Base-by-base conservation (phyloP, 2,329 filamentous ascomycete species). In the Lachnellula willkommii region DNA sequence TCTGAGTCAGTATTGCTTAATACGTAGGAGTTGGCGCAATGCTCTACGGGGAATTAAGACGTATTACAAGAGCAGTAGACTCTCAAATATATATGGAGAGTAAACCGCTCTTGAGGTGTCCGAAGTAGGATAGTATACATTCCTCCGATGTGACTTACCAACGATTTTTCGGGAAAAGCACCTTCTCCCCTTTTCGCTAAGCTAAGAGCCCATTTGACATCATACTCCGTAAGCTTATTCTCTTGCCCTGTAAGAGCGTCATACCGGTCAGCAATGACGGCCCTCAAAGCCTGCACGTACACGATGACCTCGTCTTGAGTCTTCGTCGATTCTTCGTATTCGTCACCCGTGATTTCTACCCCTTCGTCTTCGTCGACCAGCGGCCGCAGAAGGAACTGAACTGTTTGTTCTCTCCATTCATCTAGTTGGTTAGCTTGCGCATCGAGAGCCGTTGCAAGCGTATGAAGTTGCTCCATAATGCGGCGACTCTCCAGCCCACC, bases 301-400 rank as follows among this genome's bases (percentile, higher is more conserved):
- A 89, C 89, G 71, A 93, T 89, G 43, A 96, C 81, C 68, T 95
- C 85, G 59, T 96, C 93, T 72, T 97, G 93, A 47, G 87, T 81
- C 69, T 89, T 89, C 0, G 91, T 90, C 0, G 93, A 95, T 35
- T 89, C 83, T 63, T 90, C 88, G 60, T 96, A 94, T 69, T 97
- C 94, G 57, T 96, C 87, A 24, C 94, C 94, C 11, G 90, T 93
- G 2, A 84, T 80, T 56, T 95, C 90, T 9, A 80, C 72, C n/a
- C 75, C 76, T 15, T 84, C 83, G 42, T 95, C 90, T 66, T 94
- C 85, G 63, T 97, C 94, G 17, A 97, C 83, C 1, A 97, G 77
- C 0, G 89, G 84, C 58, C 84, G 80, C 11, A 88, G 73, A 9
- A 96, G 77, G 20, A 93, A 80, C 53, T 87, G 79, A 17, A 90